Evolutionary conservation across 768 basidiomycete genomes (phyloP), one percentile per base, ranked within the genome.

Genomic region (Podaxis pistillaris): DNA sequence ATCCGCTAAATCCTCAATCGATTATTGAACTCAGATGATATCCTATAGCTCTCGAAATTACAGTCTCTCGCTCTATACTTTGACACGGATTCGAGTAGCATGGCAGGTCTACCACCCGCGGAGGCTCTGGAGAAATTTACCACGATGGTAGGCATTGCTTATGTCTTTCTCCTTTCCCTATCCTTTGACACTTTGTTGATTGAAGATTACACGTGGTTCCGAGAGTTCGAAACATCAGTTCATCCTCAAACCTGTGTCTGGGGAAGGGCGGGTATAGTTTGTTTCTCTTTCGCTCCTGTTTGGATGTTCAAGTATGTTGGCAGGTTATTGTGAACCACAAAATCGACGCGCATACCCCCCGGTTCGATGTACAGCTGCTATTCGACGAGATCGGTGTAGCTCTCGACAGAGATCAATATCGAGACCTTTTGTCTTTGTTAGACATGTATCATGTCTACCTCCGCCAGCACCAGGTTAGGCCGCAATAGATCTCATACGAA

Each of bases 371-470:
- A 2, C 88, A 92, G 67, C 80, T 98, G 36, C 76, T 89, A 17
- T 98, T 98, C 72, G 88, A 97, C 67, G 93, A 98, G 73, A 95
- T 99, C 56, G 95, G 91, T 7, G 86, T 98, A 60, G 84, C 90
- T 22, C 78, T 99, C 53, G 96, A 99, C 72, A 88, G 94, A 65
- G 86, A 95, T 67, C 97, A 99, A 74, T 99, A 98, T 72, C 86
- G 93, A 57, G 94, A 98, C 73, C 86, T 84, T 24, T 93, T 98
- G 62, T 96, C 93, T 22, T 83, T 98, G 50, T 81, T 95, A 63
- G 96, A 98, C 73, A 94, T 98, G 84, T 97, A 96, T 75, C 96
- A 98, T 72, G 89, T 98, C 64, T 97, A 96, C 74, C 83, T 89
- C 51, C 86, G 97, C 58, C 88, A 88, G 68, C 86, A 86, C 65